A percentile compares a stretch with the other conserved stretches of the same genome.
Evolutionary conservation across 306 rosid species (phyloP).

Genomic region (Pterocarpus santalinus): DNA sequence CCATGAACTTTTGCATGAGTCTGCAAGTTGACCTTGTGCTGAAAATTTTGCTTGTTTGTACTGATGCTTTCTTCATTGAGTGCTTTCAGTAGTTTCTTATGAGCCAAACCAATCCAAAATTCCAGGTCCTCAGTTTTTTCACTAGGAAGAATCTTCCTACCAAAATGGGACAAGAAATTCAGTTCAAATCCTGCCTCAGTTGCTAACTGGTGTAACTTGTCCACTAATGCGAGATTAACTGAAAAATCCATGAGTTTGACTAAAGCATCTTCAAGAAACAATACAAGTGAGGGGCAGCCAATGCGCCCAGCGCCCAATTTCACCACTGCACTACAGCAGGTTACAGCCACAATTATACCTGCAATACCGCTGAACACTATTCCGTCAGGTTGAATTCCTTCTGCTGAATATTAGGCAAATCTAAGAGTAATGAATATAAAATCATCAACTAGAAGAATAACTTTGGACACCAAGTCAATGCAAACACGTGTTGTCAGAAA

Average conservation of each 20-base stretch:
- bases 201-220: constrained; percentile 69
- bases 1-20: constrained; percentile 36
- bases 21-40: constrained; percentile 59
- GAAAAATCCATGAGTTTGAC: constrained; percentile 73
- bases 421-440: constrained; percentile 12
- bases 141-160: constrained; percentile 61
- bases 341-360: constrained; percentile 75
- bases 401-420: constrained; percentile 30
- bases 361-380: constrained; percentile 76
- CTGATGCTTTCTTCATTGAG: constrained; percentile 51
- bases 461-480: constrained; percentile 32
- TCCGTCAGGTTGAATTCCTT: constrained; percentile 52
- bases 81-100: constrained; percentile 64
- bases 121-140: constrained; percentile 71
- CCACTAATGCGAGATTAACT: constrained; percentile 61
- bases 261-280: constrained; percentile 54
- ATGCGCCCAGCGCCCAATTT: constrained; percentile 55
- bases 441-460: constrained; percentile 33
- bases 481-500: not conserved
- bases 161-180: constrained; percentile 70
- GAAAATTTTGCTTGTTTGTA: constrained; percentile 52
- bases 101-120: constrained; percentile 80
- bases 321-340: constrained; percentile 76
- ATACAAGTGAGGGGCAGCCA: constrained; percentile 41
- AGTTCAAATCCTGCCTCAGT: constrained; percentile 73